These are phyloP conservation scores for Echria macrotheca DNA, from an alignment of 495 filamentous ascomycete species.

Conservation along the genomic window DNA sequence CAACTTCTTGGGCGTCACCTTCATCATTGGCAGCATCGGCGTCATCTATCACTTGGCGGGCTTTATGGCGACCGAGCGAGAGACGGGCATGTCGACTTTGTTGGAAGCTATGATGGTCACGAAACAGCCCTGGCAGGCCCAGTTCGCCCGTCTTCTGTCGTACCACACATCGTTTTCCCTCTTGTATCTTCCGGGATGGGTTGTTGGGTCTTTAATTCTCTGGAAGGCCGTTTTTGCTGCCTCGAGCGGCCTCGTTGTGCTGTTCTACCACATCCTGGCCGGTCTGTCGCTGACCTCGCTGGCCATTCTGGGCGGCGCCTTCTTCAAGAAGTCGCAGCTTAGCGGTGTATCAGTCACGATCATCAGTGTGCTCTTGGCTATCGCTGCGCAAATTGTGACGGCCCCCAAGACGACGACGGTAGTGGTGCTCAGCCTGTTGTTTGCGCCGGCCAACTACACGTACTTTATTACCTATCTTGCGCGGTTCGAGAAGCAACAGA, in stretches of 20 bases:
- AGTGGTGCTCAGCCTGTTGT: conserved; percentile 60
- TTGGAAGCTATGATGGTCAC: conserved; percentile 80
- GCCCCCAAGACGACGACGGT: conserved; percentile 54
- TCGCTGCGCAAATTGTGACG: conserved; percentile 61
- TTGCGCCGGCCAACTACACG: conserved; percentile 72
- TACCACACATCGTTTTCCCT: conserved; percentile 64
- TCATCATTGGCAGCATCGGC: conserved; percentile 63
- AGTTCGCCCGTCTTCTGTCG: conserved; percentile 59
- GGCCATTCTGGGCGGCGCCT: conserved; percentile 62
- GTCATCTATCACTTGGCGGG: conserved; percentile 73
- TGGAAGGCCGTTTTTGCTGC: conserved; percentile 56
- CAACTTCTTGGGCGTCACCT: conserved; percentile 60
- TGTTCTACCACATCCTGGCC: conserved; percentile 58
- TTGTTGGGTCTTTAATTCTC: conserved; percentile 59
- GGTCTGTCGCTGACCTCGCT: conserved; percentile 63
- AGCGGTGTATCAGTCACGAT: conserved; percentile 65
- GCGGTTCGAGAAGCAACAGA: conserved; percentile 54
- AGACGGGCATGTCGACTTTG: conserved; percentile 72
- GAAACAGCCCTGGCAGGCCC: conserved; percentile 56
- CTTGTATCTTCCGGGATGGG: conserved; percentile 66
- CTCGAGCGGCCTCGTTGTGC: conserved; percentile 52
- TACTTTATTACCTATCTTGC: conserved; percentile 66
- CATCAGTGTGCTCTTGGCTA: conserved; percentile 57
- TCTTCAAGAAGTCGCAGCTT: conserved; percentile 74
- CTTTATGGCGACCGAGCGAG: conserved; percentile 69